phyloP scores from a whole-genome alignment of 2,329 filamentous ascomycete genomes.

The Bipolaris zeicola region DNA sequence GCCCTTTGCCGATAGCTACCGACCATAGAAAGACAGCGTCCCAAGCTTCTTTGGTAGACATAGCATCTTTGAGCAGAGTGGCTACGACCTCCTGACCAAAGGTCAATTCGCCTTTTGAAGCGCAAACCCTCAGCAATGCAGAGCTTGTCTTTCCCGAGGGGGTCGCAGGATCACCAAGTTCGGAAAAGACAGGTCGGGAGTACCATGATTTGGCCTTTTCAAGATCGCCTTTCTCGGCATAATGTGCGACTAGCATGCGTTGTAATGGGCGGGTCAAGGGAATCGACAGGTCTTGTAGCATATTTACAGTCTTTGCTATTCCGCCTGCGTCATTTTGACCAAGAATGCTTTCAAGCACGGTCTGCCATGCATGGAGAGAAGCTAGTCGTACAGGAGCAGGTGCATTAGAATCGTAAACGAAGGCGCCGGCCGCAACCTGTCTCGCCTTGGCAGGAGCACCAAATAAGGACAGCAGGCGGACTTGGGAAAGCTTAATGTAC shows the following conservation, averaged over 20 bases:
- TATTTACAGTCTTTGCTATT: constrained; percentile 61
- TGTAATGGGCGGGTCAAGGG: constrained; percentile 51
- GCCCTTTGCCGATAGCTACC: constrained; percentile 70
- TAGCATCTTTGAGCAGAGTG: constrained; percentile 41
- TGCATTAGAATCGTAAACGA: constrained; percentile 15
- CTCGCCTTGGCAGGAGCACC: constrained; percentile 35
- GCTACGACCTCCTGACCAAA: constrained; percentile 52
- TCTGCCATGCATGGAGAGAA: constrained; percentile 28
- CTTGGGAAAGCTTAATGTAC: constrained; percentile 14
- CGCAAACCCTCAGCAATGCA: constrained; percentile 65
- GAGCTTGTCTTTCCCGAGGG: constrained; percentile 51
- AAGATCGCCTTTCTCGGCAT: constrained; percentile 62
- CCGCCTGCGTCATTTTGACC: constrained; percentile 63
- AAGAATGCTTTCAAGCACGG: constrained; percentile 66
- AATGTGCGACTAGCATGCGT: constrained; percentile 65
- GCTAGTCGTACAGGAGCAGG: constrained; percentile 1
- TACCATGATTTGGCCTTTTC: constrained; percentile 73
- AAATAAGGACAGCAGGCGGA: constrained; percentile 30
- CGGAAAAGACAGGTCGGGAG: constrained; percentile 56
- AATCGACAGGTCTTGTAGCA: constrained; percentile 53
- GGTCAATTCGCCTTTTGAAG: constrained; percentile 32
- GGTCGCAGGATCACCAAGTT: constrained; percentile 8
- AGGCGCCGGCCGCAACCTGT: constrained; percentile 24
- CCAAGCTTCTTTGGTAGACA: constrained; percentile 62
- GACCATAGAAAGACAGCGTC: constrained; percentile 78